Evolutionary conservation across 129 eudicot species (phyloP).

Genomic region (Rutidosis leptorrhynchoides): DNA sequence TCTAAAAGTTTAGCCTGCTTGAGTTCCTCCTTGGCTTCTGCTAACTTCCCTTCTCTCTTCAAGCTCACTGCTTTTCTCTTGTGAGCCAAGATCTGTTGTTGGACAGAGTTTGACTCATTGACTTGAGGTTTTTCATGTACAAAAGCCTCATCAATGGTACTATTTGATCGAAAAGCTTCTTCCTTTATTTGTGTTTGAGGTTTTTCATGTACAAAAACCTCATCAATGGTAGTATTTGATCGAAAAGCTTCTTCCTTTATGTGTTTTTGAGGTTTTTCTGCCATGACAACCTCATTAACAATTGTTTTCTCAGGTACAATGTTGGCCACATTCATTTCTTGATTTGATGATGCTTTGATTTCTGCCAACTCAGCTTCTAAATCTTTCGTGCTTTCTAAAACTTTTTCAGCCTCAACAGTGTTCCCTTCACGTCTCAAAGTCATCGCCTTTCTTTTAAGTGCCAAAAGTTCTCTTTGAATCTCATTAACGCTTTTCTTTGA

Average conservation of each 20-base stretch:
- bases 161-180: not conserved
- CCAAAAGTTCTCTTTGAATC: slow-evolving; percentile 82
- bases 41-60: slow-evolving; percentile 78
- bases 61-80: slow-evolving; percentile 68
- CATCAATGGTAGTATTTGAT: not conserved
- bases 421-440: slow-evolving; percentile 87
- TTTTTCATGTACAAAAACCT: slow-evolving; percentile 26
- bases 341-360: slow-evolving; percentile 47
- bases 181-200: slow-evolving; percentile 18
- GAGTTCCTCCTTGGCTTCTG: slow-evolving; percentile 85
- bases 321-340: slow-evolving; percentile 26
- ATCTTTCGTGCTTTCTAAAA: slow-evolving; percentile 46
- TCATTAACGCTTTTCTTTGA: slow-evolving; percentile 60
- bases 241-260: not conserved
- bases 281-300: slow-evolving; percentile 17
- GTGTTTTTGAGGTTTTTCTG: slow-evolving; percentile 26
- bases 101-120: slow-evolving; percentile 29
- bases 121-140: slow-evolving; percentile 32
- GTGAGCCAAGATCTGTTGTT: slow-evolving; percentile 69
- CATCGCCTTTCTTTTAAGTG: slow-evolving; percentile 67
- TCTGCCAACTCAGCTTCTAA: slow-evolving; percentile 76
- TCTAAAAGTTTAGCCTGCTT: slow-evolving; percentile 80
- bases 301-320: slow-evolving; percentile 1
- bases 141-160: slow-evolving; percentile 13
- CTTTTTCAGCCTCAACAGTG: slow-evolving; percentile 68